Conservation (phyloP, 1,284 basidiomycete species). For the Pholiota adiposa region DNA sequence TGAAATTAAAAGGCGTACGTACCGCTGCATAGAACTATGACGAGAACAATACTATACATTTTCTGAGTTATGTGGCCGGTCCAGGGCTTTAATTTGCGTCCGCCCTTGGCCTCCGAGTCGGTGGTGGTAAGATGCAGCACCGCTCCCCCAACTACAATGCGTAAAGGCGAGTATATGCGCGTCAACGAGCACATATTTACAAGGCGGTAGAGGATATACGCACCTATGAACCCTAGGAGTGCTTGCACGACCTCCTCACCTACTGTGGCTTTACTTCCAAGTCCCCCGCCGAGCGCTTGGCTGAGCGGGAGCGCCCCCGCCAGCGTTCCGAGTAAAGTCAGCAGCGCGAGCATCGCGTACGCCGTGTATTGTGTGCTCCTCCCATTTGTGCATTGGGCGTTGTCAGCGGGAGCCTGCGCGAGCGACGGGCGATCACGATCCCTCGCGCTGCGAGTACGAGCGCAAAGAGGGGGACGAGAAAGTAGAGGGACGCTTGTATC, state of each 20-base stretch:
- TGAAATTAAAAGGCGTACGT: conserved; percentile 11
- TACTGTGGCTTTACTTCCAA: conserved; percentile 4
- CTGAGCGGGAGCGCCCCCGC: conserved; percentile 17
- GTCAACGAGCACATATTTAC: not conserved
- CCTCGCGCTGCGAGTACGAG: conserved; percentile 17
- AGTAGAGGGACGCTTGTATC: conserved; percentile 17
- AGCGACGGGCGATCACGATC: conserved; percentile 5
- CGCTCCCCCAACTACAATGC: conserved; percentile 23
- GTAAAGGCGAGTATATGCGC: not conserved
- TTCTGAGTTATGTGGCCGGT: not conserved
- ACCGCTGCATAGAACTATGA: conserved; percentile 25
- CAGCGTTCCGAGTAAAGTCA: conserved; percentile 20
- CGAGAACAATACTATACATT: conserved; percentile 18
- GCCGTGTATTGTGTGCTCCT: conserved; percentile 8
- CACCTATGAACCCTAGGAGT: conserved; percentile 23
- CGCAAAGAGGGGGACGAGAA: conserved; percentile 21
- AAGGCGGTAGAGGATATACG: conserved; percentile 14
- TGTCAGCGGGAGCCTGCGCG: too few relatives aligned
- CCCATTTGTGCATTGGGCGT: not conserved
- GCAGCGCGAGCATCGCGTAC: conserved; percentile 17
- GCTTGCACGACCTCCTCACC: conserved; percentile 19
- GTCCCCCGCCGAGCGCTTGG: not conserved
- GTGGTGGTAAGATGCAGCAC: conserved; percentile 19
- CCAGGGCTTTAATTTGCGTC: too few relatives aligned
- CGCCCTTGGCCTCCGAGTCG: too few relatives aligned